Conservation (phyloP, 441 rosid species). For the Gossypium schwendimanii region DNA sequence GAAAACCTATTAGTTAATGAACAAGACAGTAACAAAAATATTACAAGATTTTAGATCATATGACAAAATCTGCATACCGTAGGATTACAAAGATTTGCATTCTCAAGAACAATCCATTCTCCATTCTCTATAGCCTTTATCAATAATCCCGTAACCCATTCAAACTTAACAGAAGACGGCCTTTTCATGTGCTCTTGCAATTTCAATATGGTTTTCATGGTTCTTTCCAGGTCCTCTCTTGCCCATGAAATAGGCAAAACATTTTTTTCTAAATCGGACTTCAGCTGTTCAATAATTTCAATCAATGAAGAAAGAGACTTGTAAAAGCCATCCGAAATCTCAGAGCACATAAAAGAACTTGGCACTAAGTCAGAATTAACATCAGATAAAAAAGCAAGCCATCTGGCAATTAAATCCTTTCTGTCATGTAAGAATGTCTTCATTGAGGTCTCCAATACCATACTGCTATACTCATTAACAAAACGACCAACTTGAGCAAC, state of each 20-base stretch:
- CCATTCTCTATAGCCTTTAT: slow-evolving; percentile 93
- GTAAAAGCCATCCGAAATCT: slow-evolving; percentile 27
- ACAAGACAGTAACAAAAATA: slow-evolving; percentile 5
- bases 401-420: slow-evolving; percentile 44
- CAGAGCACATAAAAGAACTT: slow-evolving; percentile 24
- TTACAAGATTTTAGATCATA: slow-evolving; percentile 10
- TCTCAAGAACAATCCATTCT: slow-evolving; percentile 91
- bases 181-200: slow-evolving; percentile 43
- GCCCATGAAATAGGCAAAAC: slow-evolving; percentile 47
- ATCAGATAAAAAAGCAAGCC: slow-evolving; percentile 59
- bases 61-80: slow-evolving; percentile 48
- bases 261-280: slow-evolving; percentile 35
- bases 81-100: slow-evolving; percentile 97
- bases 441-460: slow-evolving; percentile 43
- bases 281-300: slow-evolving; percentile 48
- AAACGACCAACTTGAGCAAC: slow-evolving; percentile 58
- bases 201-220: slow-evolving; percentile 46
- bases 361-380: slow-evolving; percentile 34
- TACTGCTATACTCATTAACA: slow-evolving; percentile 61
- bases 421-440: slow-evolving; percentile 34
- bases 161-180: slow-evolving; percentile 67
- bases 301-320: slow-evolving; percentile 43
- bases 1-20: slow-evolving; percentile 5
- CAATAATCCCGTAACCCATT: slow-evolving; percentile 89
- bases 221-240: slow-evolving; percentile 44